These are phyloP conservation scores for Heteromeles arbutifolia DNA, from an alignment of 306 rosid species.

Conservation along the genomic window DNA sequence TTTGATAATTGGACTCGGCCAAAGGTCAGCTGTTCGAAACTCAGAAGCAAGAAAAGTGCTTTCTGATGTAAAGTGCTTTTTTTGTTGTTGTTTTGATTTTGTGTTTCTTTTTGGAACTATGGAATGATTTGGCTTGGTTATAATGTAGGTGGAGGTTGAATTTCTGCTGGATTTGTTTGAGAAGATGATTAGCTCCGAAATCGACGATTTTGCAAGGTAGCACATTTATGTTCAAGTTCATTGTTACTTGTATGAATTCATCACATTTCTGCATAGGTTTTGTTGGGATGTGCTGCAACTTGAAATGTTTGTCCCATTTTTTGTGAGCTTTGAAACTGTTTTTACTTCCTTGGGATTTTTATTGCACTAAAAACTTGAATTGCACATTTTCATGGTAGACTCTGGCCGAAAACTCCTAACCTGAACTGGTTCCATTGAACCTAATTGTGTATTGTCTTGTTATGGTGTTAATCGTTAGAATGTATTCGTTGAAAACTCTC, in stretches of 20 bases:
- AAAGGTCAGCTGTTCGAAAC: slow-evolving; percentile 24
- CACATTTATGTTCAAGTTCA: background rate
- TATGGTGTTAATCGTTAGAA: background rate
- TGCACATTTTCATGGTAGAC: background rate
- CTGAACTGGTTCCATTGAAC: background rate
- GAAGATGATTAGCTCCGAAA: slow-evolving; percentile 29
- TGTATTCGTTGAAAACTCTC: background rate
- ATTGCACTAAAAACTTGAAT: background rate
- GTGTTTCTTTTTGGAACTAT: background rate
- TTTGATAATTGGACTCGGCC: slow-evolving; percentile 69
- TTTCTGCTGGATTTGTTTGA: slow-evolving; percentile 57
- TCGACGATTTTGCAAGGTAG: slow-evolving; percentile 39
- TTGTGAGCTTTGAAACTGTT: background rate
- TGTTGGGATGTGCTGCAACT: background rate
- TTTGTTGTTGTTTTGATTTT: too few species aligned
- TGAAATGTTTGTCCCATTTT: background rate
- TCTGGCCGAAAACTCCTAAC: background rate
- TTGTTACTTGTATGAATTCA: background rate
- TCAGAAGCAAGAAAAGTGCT: background rate
- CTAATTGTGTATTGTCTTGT: background rate
- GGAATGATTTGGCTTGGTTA: slow-evolving; percentile 7
- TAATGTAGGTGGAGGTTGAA: slow-evolving; percentile 56
- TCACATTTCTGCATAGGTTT: background rate
- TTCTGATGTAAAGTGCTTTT: too few species aligned
- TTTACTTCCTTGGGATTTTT: background rate